These are phyloP conservation scores for Solanum hybrid DNA, from an alignment of 305 asterid genomes.

Conservation along the genomic window DNA sequence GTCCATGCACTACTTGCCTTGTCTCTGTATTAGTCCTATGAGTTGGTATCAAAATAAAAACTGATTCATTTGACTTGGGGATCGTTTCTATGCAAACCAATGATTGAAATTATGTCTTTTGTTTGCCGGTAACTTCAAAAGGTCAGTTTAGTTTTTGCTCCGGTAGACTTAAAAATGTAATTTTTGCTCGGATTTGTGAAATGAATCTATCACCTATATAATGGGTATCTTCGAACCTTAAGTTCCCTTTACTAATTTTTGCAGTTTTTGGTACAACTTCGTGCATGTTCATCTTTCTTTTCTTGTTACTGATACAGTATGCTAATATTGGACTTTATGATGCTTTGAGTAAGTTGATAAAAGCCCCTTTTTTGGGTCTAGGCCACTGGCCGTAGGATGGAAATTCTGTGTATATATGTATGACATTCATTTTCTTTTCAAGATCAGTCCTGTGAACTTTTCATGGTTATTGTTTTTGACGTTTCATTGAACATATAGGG, in stretches of 20 bases:
- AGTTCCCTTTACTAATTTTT: not conserved
- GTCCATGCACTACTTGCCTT: not conserved
- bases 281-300: not conserved
- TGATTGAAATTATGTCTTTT: not conserved
- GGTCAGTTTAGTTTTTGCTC: not conserved
- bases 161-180: not conserved
- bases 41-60: not conserved
- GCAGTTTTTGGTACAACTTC: not conserved
- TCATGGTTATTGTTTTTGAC: not conserved
- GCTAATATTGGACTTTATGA: not conserved
- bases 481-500: not conserved
- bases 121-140: not conserved
- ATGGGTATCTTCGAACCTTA: not conserved
- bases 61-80: not conserved
- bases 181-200: not conserved
- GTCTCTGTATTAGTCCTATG: not conserved
- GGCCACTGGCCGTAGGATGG: not conserved
- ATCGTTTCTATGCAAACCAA: not conserved
- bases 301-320: not conserved
- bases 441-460: not conserved
- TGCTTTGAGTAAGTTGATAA: not conserved
- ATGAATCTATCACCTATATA: not conserved
- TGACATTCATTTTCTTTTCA: not conserved
- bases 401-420: not conserved
- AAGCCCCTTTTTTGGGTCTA: not conserved